phyloP scores from a whole-genome alignment of 2,329 filamentous ascomycete genomes.

The Alternaria sp. region DNA sequence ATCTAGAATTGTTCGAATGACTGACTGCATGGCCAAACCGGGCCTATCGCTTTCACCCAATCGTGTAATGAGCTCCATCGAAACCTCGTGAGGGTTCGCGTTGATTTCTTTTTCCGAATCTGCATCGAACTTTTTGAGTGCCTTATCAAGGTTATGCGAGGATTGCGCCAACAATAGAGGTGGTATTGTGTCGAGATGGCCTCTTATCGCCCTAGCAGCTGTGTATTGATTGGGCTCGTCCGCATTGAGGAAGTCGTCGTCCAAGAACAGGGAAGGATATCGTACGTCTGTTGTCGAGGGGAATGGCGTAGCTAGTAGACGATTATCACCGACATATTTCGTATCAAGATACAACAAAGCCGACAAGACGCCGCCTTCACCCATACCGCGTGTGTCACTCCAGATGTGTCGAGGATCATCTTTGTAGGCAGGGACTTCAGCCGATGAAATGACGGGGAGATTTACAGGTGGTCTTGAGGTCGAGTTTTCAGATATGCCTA shows the following conservation, averaged over 20 bases:
- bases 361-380: slow-evolving; percentile 47
- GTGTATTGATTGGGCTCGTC: slow-evolving; percentile 12
- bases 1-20: slow-evolving; percentile 40
- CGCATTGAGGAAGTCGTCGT: slow-evolving; percentile 40
- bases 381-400: slow-evolving; percentile 20
- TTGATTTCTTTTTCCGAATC: slow-evolving; percentile 11
- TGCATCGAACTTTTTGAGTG: slow-evolving; percentile 7
- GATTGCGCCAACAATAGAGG: slow-evolving; percentile 28
- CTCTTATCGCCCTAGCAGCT: slow-evolving; percentile 13
- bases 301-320: slow-evolving; percentile 41
- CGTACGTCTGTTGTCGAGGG: slow-evolving; percentile 28
- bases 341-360: slow-evolving; percentile 46
- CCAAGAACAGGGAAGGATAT: slow-evolving; percentile 48
- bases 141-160: slow-evolving; percentile 21
- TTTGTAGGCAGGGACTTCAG: slow-evolving; percentile 14
- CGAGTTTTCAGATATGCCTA: background rate
- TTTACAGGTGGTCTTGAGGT: background rate
- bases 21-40: slow-evolving; percentile 37
- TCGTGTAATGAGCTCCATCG: slow-evolving; percentile 35
- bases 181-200: slow-evolving; percentile 30
- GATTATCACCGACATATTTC: slow-evolving; percentile 20
- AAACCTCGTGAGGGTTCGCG: slow-evolving; percentile 27
- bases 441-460: background rate
- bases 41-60: slow-evolving; percentile 45
- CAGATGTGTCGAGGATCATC: slow-evolving; percentile 20